Evolutionary conservation across 2,329 filamentous ascomycete genomes (phyloP), one percentile per base, ranked within the genome.

Genomic region (Fusarium neocosmosporiellum): DNA sequence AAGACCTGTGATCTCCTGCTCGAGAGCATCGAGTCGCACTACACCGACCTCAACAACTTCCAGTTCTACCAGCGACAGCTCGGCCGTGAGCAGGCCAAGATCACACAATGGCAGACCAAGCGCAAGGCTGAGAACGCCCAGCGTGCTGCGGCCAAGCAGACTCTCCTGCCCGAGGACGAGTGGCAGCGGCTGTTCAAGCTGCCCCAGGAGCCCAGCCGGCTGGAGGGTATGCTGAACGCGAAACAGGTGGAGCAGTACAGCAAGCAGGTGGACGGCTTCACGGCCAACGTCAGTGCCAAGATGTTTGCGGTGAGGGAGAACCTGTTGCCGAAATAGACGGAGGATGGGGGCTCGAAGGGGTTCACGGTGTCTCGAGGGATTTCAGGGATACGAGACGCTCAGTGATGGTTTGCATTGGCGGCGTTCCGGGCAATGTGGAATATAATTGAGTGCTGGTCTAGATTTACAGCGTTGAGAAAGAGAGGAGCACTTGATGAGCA

Each of bases 11-110:
- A 99, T 81, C 90, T 98, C 76, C 90, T 99, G 65, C 91, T 98
- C 72, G 96, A 99, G 81, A 95, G 93, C 87, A 98, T 99, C 82
- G 96, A 99, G 88, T 93, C 93, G 64, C 96, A 99, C 88, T 96
- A 98, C 86, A 98, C 95, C 69, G 96, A 99, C 85, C 93, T 97
- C 82, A 98, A 98, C 91, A 99, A 99, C 89, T 96, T 97, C 87
- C 95, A 98, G 84, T 91, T 90, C 89, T 98, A 98, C 88, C 95
- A 98, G 86, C 91, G 96, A 79, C 95, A 97, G 80, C 89, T 98
- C 66, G 93, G 92, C 62, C 94, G 96, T 78, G 96, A 99, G 87
- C 96, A 99, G 86, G 86, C 93, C 79, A 99, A 98, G 90, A 98
- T 99, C 78, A 92, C 94, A 63, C 93, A 95, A 75, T 99, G 96